Conservation (phyloP, 768 basidiomycete genomes). For the Rhodotorula diobovata region DNA sequence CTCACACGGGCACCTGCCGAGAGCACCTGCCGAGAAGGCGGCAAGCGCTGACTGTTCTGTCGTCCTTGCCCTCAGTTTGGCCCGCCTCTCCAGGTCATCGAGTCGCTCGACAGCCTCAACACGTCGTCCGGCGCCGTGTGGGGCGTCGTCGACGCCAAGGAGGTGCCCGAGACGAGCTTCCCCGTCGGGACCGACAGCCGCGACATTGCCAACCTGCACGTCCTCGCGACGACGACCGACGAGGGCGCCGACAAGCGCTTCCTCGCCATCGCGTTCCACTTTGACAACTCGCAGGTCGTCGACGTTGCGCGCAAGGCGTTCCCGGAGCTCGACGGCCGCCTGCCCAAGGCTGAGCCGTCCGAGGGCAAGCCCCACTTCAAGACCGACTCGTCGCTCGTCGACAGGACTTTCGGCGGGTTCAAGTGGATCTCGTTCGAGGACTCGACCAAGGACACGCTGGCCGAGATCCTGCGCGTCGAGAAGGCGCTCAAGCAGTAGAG, state of each 20-base stretch:
- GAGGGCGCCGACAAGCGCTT: constrained; percentile 25
- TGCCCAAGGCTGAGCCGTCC: constrained; percentile 1
- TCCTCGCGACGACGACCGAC: constrained; percentile 24
- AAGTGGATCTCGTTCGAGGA: constrained; percentile 31
- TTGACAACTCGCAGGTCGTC: constrained; percentile 17
- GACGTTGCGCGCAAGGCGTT: constrained; percentile 19
- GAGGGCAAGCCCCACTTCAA: constrained; percentile 16
- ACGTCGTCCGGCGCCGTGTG: constrained; percentile 23
- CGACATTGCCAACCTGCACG: constrained; percentile 35
- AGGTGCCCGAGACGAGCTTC: constrained; percentile 8
- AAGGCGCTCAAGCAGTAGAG: constrained; percentile 16
- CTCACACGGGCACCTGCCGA: neutral
- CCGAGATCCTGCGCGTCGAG: constrained; percentile 26
- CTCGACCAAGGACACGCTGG: constrained; percentile 24
- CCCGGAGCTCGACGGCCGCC: constrained; percentile 24
- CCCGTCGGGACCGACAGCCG: constrained; percentile 19
- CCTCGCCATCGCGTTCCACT: constrained; percentile 12
- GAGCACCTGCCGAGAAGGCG: accelerated
- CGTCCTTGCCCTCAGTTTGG: neutral
- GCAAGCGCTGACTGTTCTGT: too few species aligned
- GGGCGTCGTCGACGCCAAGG: constrained; percentile 20
- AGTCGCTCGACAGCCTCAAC: constrained; percentile 24
- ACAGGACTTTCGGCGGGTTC: constrained; percentile 27
- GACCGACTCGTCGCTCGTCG: constrained; percentile 28
- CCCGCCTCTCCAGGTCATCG: constrained; percentile 19